Base-by-base conservation (phyloP, 768 basidiomycete genomes). In the Austroboletus eburneus region DNA sequence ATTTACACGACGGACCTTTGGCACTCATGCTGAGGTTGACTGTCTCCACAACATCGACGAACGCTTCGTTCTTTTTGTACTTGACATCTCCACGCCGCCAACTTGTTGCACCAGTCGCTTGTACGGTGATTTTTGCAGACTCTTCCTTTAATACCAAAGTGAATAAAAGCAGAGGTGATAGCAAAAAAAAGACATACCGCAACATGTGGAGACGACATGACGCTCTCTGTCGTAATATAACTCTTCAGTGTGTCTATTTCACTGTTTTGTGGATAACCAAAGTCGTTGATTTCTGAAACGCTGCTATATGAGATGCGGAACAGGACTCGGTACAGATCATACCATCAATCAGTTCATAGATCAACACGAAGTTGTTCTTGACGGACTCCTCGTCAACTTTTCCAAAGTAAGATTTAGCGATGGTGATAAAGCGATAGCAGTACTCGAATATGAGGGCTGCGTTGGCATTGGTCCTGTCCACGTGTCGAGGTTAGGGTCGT, bases 31-130 rank as follows among this genome's bases (percentile, higher is more conserved):
- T 85, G 45, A 98, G 66, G 61, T 99, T 98, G 51, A 99, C 90
- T 2, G 79, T 90, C 72, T 99, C 96, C 36, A 99, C 89, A 9
- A 99, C 96, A 62, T 99, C 96, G n/a, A 99, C 95, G 56, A 98
- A 99, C 1, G 96, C 96, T 62, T 99, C 96, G 55, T 99, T 99
- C 78, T 98, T 99, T 74, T 96, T 88, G 69, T 99, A 98, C 66
- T 94, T 95, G 59, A 98, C 94, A 61, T 97, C 96, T 14, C 81
- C 85, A 47, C 94, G 76, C 34, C 96, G 74, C 96, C 96, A 99
- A 64, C 87, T 95, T 25, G 89, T 97, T 23, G 90, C 86, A 1
- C 96, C 96, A 1, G 96, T 99, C 9, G 96, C 95, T 72, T 99
- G 96, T 9, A 81, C 83, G 0, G 96, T 98, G 51, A 99, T 98